Evolutionary conservation across 2,329 filamentous ascomycete genomes (phyloP).

Genomic region (Penicillium occitanis): DNA sequence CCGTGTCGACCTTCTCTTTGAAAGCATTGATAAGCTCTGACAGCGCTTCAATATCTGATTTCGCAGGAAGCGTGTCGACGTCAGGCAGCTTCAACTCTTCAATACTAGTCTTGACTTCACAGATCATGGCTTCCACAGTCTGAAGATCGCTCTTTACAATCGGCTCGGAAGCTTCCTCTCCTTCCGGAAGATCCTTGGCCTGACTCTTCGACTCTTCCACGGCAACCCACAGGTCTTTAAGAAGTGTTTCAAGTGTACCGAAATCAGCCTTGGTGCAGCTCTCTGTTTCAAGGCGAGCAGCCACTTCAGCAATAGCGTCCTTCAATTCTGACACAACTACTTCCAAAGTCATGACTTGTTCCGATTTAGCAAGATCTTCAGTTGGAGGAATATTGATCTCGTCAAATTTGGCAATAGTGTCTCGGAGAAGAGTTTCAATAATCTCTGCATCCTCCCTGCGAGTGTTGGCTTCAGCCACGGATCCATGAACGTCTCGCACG

Average conservation of each 20-base stretch:
- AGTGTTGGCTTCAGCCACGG: slow-evolving; percentile 54
- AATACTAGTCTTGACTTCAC: slow-evolving; percentile 79
- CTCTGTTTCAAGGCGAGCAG: slow-evolving; percentile 64
- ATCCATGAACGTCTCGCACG: slow-evolving; percentile 56
- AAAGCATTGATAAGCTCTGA: slow-evolving; percentile 70
- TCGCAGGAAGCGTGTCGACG: slow-evolving; percentile 68
- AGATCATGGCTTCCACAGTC: slow-evolving; percentile 73
- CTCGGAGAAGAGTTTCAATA: slow-evolving; percentile 85
- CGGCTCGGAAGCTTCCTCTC: slow-evolving; percentile 56
- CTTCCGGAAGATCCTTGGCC: slow-evolving; percentile 39
- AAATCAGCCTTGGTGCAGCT: slow-evolving; percentile 78
- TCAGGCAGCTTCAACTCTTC: slow-evolving; percentile 72
- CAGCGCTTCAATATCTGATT: slow-evolving; percentile 72
- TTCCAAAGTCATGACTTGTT: slow-evolving; percentile 63
- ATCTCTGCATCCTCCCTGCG: slow-evolving; percentile 83
- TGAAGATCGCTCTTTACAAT: slow-evolving; percentile 81
- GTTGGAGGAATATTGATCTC: slow-evolving; percentile 66
- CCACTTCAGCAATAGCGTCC: slow-evolving; percentile 66
- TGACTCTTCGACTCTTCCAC: slow-evolving; percentile 67
- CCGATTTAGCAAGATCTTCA: slow-evolving; percentile 65
- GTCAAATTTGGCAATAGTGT: slow-evolving; percentile 84
- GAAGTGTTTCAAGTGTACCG: slow-evolving; percentile 70
- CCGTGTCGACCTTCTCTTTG: slow-evolving; percentile 61
- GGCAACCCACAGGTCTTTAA: slow-evolving; percentile 71
- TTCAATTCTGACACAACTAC: slow-evolving; percentile 72